These are phyloP conservation scores for Colletotrichum viniferum DNA, from an alignment of 2,329 filamentous ascomycete genomes.

Conservation along the genomic window DNA sequence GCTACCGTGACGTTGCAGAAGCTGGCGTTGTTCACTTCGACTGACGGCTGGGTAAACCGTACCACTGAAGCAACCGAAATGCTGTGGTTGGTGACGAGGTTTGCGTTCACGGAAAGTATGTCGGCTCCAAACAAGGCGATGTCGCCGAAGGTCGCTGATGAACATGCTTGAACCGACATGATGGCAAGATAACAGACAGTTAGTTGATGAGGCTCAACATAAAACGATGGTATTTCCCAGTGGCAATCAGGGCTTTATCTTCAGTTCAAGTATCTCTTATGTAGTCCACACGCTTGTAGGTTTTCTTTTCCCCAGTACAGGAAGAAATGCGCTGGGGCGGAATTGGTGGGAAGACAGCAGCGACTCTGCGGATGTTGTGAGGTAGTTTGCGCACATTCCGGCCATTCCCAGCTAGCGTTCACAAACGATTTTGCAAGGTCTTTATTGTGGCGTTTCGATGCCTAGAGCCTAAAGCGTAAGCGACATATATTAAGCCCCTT, in stretches of 20 bases:
- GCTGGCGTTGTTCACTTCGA: not conserved
- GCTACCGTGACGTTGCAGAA: constrained; percentile 33
- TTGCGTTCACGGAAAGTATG: not conserved
- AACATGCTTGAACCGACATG: not conserved
- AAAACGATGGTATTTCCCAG: not conserved
- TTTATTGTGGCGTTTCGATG: not conserved
- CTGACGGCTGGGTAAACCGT: not conserved
- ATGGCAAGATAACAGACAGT: not conserved
- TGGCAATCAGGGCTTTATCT: not conserved
- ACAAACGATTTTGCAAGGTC: not conserved
- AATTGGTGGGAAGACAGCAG: not conserved
- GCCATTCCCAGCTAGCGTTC: not conserved
- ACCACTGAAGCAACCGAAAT: not conserved
- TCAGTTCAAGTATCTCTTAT: not conserved
- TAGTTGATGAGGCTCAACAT: not conserved
- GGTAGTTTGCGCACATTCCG: not conserved
- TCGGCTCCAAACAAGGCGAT: not conserved
- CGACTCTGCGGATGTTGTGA: not conserved
- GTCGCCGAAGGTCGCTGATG: not conserved
- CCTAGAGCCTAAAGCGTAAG: not conserved
- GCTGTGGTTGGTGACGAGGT: not conserved
- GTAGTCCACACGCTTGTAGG: not conserved
- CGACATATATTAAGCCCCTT: not conserved
- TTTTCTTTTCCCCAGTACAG: not conserved
- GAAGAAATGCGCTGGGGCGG: not conserved